Evolutionary conservation across 106 monocot genomes (phyloP).

Genomic region (Vanilla planifolia): DNA sequence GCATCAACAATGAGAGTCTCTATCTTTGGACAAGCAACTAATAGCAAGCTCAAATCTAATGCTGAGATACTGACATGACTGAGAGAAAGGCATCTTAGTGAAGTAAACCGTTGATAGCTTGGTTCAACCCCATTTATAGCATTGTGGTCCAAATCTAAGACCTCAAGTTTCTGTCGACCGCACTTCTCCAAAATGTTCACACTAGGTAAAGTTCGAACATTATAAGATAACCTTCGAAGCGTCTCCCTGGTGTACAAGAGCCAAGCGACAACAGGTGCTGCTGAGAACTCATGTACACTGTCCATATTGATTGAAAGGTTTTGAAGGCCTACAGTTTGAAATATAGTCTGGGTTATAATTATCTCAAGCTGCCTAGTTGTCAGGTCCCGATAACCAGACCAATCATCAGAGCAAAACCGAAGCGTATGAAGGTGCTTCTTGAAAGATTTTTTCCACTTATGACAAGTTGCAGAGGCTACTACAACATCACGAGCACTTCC

Average conservation of each 20-base stretch:
- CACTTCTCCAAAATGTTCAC: slow-evolving; percentile 86
- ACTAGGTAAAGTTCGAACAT: slow-evolving; percentile 69
- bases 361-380: slow-evolving; percentile 72
- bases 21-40: slow-evolving; percentile 77
- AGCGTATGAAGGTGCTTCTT: slow-evolving; percentile 73
- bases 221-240: slow-evolving; percentile 56
- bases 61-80: slow-evolving; percentile 75
- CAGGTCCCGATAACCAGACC: slow-evolving; percentile 56
- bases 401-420: slow-evolving; percentile 65
- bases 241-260: slow-evolving; percentile 96
- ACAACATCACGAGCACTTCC: slow-evolving; percentile 67
- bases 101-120: slow-evolving; percentile 74
- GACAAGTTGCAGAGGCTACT: slow-evolving; percentile 80
- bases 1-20: slow-evolving; percentile 63
- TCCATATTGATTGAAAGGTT: slow-evolving; percentile 81
- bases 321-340: slow-evolving; percentile 76
- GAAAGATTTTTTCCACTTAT: slow-evolving; percentile 82
- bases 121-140: slow-evolving; percentile 77
- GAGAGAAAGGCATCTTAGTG: slow-evolving; percentile 68
- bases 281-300: slow-evolving; percentile 64
- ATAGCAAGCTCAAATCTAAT: slow-evolving; percentile 69
- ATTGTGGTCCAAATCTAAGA: slow-evolving; percentile 74
- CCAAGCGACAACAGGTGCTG: slow-evolving; percentile 97
- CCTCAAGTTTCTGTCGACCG: slow-evolving; percentile 78
- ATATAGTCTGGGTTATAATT: slow-evolving; percentile 91